phyloP scores from a whole-genome alignment of 2,329 filamentous ascomycete genomes.

The Helotiales sp. region DNA sequence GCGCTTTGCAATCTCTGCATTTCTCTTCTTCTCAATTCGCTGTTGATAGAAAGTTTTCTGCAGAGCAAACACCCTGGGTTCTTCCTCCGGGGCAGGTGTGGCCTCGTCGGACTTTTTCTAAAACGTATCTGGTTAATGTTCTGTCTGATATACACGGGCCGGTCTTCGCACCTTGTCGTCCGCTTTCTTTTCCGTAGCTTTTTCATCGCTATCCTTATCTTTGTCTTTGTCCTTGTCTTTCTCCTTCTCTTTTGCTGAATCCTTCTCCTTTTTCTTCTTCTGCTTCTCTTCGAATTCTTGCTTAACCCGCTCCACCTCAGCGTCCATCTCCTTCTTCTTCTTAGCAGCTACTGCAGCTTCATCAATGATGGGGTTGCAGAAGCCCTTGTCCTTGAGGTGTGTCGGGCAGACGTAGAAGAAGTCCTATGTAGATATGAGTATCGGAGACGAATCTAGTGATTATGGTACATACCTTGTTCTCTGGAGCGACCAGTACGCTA shows the following conservation, averaged over 20 bases:
- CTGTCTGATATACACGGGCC: background rate
- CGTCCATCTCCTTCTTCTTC: slow-evolving; percentile 66
- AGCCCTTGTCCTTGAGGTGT: slow-evolving; percentile 83
- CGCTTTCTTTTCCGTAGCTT: slow-evolving; percentile 50
- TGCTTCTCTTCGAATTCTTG: slow-evolving; percentile 81
- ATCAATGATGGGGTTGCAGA: slow-evolving; percentile 77
- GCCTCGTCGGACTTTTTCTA: slow-evolving; percentile 38
- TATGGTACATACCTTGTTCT: slow-evolving; percentile 71
- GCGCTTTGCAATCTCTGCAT: slow-evolving; percentile 77
- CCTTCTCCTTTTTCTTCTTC: slow-evolving; percentile 69
- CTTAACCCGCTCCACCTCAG: slow-evolving; percentile 67
- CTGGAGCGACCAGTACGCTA: slow-evolving; percentile 85
- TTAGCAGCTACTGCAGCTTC: slow-evolving; percentile 65
- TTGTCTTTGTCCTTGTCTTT: slow-evolving; percentile 52
- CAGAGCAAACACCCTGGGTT: slow-evolving; percentile 81
- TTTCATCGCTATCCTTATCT: slow-evolving; percentile 43
- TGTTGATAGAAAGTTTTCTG: slow-evolving; percentile 90
- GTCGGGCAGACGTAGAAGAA: slow-evolving; percentile 89
- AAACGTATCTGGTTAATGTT: slow-evolving; percentile 13
- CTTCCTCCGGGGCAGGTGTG: slow-evolving; percentile 55
- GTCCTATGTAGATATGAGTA: slow-evolving; percentile 56
- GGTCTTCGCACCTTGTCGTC: slow-evolving; percentile 45
- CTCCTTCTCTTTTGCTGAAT: slow-evolving; percentile 65
- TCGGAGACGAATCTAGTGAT: background rate
- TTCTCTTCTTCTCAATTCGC: slow-evolving; percentile 77